A percentile compares a stretch with the other conserved stretches of the same genome.
Conservation (phyloP, 495 filamentous ascomycete species). For the Paragyromitra xinjiangensis region DNA sequence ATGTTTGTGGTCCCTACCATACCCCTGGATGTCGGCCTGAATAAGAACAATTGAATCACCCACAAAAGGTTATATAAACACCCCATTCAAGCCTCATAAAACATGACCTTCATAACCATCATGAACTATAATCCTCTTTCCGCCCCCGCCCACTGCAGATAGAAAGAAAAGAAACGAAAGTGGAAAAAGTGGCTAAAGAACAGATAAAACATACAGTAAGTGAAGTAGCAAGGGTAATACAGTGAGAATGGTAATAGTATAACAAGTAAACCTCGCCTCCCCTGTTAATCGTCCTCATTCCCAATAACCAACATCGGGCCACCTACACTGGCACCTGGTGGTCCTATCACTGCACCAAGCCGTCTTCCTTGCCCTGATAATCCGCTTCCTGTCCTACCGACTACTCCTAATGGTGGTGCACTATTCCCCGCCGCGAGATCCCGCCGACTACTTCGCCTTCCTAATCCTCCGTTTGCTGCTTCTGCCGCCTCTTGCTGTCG, state of each 20-base stretch:
- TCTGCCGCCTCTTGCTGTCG: conserved; percentile 38
- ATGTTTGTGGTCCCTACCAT: too few species aligned
- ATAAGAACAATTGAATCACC: neutral
- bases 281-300: conserved; percentile 37
- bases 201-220: conserved; percentile 25
- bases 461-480: conserved; percentile 35
- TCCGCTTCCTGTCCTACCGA: conserved; percentile 10
- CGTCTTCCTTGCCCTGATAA: conserved; percentile 33
- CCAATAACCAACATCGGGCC: conserved; percentile 55
- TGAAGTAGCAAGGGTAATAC: conserved; percentile 22
- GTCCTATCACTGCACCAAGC: conserved; percentile 50
- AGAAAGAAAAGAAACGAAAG: neutral
- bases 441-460: conserved; percentile 42
- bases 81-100: neutral
- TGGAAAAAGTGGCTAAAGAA: conserved; percentile 13
- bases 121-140: conserved; percentile 8
- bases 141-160: neutral
- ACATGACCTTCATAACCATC: conserved; percentile 14
- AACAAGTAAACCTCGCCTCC: neutral
- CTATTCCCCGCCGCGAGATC: conserved; percentile 26
- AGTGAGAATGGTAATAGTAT: conserved; percentile 14
- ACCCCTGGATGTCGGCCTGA: neutral
- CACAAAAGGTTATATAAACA: conserved; percentile 19
- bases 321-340: conserved; percentile 30
- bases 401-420: conserved; percentile 3